Conservation (phyloP, 441 rosid species). For the Bocquillonia castaneifolia region DNA sequence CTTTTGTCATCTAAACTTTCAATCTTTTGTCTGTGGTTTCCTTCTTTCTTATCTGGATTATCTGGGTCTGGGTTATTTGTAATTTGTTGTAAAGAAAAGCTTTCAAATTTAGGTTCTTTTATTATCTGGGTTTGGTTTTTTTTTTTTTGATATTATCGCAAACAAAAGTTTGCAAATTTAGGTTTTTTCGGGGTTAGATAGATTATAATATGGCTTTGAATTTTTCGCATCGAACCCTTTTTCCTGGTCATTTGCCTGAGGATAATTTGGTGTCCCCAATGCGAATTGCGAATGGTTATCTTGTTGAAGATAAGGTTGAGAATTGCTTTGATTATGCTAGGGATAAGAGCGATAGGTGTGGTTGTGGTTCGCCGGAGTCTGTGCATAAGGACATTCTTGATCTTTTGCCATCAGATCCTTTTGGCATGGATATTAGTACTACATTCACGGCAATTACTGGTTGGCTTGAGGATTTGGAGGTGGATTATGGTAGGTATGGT, state of each 20-base stretch:
- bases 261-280: conserved; percentile 62
- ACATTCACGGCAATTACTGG: conserved; percentile 79
- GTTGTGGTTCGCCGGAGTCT: conserved; percentile 55
- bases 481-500: conserved; percentile 43
- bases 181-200: conserved; percentile 10
- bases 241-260: conserved; percentile 55
- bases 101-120: conserved; percentile 27
- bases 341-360: conserved; percentile 36
- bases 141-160: conserved; percentile 5
- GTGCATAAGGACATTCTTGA: conserved; percentile 72
- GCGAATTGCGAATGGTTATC: conserved; percentile 61
- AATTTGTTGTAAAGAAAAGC: conserved; percentile 17
- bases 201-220: conserved; percentile 59
- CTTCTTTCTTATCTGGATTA: neutral
- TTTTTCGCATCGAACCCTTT: conserved; percentile 64
- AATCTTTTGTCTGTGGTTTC: neutral
- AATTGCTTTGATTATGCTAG: conserved; percentile 63
- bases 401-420: conserved; percentile 94
- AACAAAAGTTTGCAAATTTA: conserved; percentile 27
- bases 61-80: conserved; percentile 22
- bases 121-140: conserved; percentile 21
- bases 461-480: conserved; percentile 88
- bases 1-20: neutral
- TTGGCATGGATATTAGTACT: conserved; percentile 80
- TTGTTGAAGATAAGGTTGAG: conserved; percentile 48